phyloP scores from a whole-genome alignment of 1,284 basidiomycete genomes.

The Boletus sp. region DNA sequence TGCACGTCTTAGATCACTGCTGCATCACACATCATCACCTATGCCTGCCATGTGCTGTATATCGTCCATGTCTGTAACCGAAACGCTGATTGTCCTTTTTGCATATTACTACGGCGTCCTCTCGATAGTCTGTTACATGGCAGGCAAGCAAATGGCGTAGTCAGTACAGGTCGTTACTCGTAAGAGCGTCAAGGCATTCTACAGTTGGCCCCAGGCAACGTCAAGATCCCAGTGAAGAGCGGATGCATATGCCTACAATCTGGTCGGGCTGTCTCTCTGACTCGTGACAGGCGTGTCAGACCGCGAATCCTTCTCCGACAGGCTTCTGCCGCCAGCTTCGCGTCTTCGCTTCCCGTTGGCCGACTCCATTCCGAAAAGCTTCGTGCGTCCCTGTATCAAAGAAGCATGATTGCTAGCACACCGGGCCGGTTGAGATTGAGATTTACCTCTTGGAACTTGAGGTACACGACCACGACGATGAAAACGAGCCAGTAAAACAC shows the following conservation, averaged over 20 bases:
- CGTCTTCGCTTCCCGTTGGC: slow-evolving; percentile 36
- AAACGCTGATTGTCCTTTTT: background rate
- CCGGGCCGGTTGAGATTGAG: no score
- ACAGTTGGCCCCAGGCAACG: no score
- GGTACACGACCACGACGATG: slow-evolving; percentile 55
- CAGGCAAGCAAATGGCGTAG: background rate
- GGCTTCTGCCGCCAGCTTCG: background rate
- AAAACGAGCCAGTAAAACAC: slow-evolving; percentile 80
- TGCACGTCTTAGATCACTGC: background rate
- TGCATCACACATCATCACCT: background rate
- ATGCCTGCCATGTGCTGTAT: background rate
- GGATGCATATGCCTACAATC: background rate
- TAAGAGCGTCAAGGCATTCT: background rate
- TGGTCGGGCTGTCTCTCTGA: background rate
- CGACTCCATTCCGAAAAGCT: slow-evolving; percentile 42
- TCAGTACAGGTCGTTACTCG: background rate
- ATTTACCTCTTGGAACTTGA: slow-evolving; percentile 65
- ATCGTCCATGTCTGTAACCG: background rate
- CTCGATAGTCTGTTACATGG: background rate
- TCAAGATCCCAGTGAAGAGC: no score
- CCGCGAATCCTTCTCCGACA: slow-evolving; percentile 9
- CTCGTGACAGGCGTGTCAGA: background rate
- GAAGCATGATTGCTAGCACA: background rate
- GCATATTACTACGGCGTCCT: background rate
- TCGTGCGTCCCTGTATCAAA: slow-evolving; percentile 41